Percentiles rank a stretch among this genome's conserved stretches.
These are phyloP conservation scores for Plantago rigida DNA, from an alignment of 305 asterid genomes.

Conservation along the genomic window DNA sequence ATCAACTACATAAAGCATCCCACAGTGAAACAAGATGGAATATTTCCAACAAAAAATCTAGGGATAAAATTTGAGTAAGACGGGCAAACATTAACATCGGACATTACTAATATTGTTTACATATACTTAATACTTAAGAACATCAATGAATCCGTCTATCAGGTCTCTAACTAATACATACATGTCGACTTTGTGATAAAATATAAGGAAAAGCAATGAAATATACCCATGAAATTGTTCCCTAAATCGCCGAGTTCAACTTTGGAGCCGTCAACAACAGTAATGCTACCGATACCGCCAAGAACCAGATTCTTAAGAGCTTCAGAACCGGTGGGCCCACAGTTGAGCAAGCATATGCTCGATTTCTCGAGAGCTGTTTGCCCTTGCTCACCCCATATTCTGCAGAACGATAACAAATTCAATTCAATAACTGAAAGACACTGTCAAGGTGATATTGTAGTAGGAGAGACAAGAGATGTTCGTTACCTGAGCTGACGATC, in stretches of 20 bases:
- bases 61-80: not conserved
- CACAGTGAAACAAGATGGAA: conserved; percentile 6
- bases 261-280: conserved; percentile 88
- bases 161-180: too few species aligned
- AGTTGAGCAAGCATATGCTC: conserved; percentile 77
- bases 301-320: conserved; percentile 85
- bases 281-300: conserved; percentile 93
- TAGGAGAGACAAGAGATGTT: not conserved
- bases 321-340: conserved; percentile 96
- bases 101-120: too few species aligned
- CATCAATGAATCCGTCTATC: too few species aligned
- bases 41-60: not conserved
- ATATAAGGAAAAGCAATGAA: not conserved
- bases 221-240: conserved; percentile 75
- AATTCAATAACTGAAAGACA: not conserved
- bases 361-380: conserved; percentile 91
- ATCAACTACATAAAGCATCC: conserved; percentile 47
- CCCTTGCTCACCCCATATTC: conserved; percentile 99
- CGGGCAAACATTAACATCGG: too few species aligned
- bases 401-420: conserved; percentile 23
- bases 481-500: conserved; percentile 94
- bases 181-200: too few species aligned
- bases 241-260: conserved; percentile 91
- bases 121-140: too few species aligned
- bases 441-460: not conserved